Evolutionary conservation across 2,329 filamentous ascomycete species (phyloP).

Genomic region (Endothia cerciana): DNA sequence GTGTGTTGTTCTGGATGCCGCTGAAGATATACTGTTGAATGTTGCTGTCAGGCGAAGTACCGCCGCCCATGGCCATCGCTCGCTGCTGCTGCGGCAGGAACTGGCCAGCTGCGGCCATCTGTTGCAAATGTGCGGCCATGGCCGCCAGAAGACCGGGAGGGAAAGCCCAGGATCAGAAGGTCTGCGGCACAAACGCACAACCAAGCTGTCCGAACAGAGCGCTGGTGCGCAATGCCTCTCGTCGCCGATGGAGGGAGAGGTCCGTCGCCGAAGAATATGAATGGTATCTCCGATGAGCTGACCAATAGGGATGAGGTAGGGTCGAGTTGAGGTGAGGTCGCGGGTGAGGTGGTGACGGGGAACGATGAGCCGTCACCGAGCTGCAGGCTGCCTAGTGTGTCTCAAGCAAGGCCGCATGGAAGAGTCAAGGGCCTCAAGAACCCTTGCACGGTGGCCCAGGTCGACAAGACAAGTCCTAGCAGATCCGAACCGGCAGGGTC

Average conservation of each 20-base stretch:
- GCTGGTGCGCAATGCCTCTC: slow-evolving; percentile 29
- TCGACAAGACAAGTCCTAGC: slow-evolving; percentile 5
- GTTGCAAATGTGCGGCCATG: slow-evolving; percentile 65
- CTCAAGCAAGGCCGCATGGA: slow-evolving; percentile 25
- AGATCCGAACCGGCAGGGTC: slow-evolving; percentile 7
- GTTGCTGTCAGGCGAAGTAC: slow-evolving; percentile 38
- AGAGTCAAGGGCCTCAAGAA: slow-evolving; percentile 14
- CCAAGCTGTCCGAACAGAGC: slow-evolving; percentile 16
- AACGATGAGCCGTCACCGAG: slow-evolving; percentile 32
- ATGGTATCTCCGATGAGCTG: slow-evolving; percentile 8
- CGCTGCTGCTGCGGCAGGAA: slow-evolving; percentile 49
- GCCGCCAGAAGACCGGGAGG: slow-evolving; percentile 42
- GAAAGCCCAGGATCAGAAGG: slow-evolving; percentile 23
- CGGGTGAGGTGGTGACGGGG: slow-evolving; percentile 27
- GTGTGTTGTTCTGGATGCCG: slow-evolving; percentile 32
- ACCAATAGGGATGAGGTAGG: slow-evolving; percentile 20
- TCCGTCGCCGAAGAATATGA: slow-evolving; percentile 22
- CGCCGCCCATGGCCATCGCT: slow-evolving; percentile 20
- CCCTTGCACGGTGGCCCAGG: slow-evolving; percentile 19
- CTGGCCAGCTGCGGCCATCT: slow-evolving; percentile 54
- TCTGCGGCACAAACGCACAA: slow-evolving; percentile 14
- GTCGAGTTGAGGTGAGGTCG: slow-evolving; percentile 17
- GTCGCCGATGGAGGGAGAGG: slow-evolving; percentile 20
- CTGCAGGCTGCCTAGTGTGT: slow-evolving; percentile 40
- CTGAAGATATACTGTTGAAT: slow-evolving; percentile 45